Base-by-base conservation (phyloP, 805 yeast genomes). In the Maudiozyma pseudohumilis region DNA sequence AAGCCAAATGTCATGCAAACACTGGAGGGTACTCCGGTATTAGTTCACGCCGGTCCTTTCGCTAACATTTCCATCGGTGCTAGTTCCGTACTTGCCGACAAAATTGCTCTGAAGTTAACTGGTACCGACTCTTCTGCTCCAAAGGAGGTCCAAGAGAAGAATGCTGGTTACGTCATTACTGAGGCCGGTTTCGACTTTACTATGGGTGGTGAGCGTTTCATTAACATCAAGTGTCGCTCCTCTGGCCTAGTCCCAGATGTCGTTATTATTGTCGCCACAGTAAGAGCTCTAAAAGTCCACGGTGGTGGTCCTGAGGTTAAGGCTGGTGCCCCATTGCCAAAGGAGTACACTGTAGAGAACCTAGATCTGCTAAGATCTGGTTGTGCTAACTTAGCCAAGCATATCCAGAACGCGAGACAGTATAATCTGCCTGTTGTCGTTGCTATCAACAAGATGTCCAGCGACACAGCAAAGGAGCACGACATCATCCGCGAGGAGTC, bases 161-260 rank as follows among this genome's bases (percentile, higher is more conserved):
- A 71, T 52, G 72, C 71, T 48, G 92, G 94, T 44, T 82, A 74
- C 50, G 94, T 82, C 43, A 80, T 82, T 38, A 82, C 94, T 34
- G 94, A 82, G 61, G 94, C 94, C 15, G 94, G 94, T 44, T 82
- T 82, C 64, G 94, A 82, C 61, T 82, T 82, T 69, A 82, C 92
- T 36, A 82, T 82, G 94, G 94, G 94, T 56, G 94, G 94, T 60
- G 94, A 82, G 66, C 69, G 94, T 63, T 82, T 82, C 61, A 68
- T 80, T 60, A 80, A 82, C 62, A 82, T 82, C 64, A 82, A 82
- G 61, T 79, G 88, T 59, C 72, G 92, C 56, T 71, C 87, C 8
- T 76, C 85, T n/a, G 92, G 89, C 7, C 66, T 81, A 44, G 68
- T 68, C 22, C 94, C 94, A 15, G 85, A 82, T 57, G 77, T 74